These are phyloP conservation scores for Aspergillus udagawae DNA, from an alignment of 2,329 filamentous ascomycete species.

Conservation along the genomic window DNA sequence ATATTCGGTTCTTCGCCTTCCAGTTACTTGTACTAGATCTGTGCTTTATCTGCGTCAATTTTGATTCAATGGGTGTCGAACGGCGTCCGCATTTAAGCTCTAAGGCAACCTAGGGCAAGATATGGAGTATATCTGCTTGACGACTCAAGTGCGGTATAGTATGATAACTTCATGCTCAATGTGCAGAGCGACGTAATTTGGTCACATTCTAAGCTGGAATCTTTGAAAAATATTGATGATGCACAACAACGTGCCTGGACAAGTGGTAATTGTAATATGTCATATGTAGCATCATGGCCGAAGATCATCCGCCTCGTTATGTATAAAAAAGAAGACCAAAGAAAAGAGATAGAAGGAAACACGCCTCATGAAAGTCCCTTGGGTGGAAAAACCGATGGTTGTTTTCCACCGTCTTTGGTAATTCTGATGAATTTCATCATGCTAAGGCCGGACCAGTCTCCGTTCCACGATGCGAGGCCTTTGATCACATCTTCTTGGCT, in stretches of 20 bases:
- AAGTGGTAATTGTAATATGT: neutral
- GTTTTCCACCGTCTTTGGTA: slow-evolving; percentile 59
- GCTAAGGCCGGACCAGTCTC: slow-evolving; percentile 75
- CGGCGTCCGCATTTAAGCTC: neutral
- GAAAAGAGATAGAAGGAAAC: slow-evolving; percentile 7
- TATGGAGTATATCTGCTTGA: too few species aligned
- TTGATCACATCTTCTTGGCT: slow-evolving; percentile 61
- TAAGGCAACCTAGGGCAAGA: neutral
- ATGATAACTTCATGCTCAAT: neutral
- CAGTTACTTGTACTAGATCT: neutral
- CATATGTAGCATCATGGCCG: neutral
- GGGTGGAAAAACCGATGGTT: slow-evolving; percentile 75
- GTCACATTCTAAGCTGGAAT: neutral
- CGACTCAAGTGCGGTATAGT: neutral
- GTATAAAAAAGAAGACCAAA: slow-evolving; percentile 11
- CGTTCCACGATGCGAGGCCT: slow-evolving; percentile 71
- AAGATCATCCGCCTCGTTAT: slow-evolving; percentile 14
- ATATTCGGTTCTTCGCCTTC: neutral
- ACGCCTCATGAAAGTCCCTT: slow-evolving; percentile 48
- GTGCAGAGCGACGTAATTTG: neutral
- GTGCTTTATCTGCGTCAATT: neutral
- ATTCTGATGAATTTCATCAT: slow-evolving; percentile 75
- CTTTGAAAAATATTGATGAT: neutral
- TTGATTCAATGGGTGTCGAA: neutral
- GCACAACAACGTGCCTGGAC: neutral